Evolutionary conservation across 1,139 yeast genomes (phyloP), one percentile per base, ranked within the genome.

Genomic region (Wickerhamomyces sp.): DNA sequence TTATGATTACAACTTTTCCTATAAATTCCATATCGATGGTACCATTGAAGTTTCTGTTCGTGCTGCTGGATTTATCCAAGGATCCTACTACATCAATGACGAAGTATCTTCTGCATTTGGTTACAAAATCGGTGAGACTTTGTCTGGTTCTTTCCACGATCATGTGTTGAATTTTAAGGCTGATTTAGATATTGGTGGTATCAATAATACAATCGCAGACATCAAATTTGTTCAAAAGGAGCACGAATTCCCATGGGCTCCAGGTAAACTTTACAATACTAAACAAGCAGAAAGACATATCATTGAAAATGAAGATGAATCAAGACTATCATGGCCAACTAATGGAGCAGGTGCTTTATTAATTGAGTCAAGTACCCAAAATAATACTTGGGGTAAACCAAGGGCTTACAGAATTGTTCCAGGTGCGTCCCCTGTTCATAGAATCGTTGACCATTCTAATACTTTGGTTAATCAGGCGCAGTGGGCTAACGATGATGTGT

Each of bases 31-130:
- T 38, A 18, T 54, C 13, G 58, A 54, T 34, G 58, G 58, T 38
- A 52, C 57, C 19, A 33, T 54, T 40, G 57, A 54, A 29, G 51
- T 52, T 29, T 42, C 50, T 31, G 55, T 49, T 18, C 46, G 58
- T 37, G 57, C 57, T 26, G 57, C 58, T 29, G 58, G 58, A 39
- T 54, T 33, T 46, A 54, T 54, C 19, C 58, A 54, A 39, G 56
- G 55, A 38, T 52, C 56, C 13, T 54, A 48, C 36, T 54, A 49
- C 41, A 43, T 45, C 35, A 39, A 43, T 18, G 51, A 43, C 15
- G 44, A 50, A 16, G 53, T 48, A 10, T 46, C 40, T 10, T 16
- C 20, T 15, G 41, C 43, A 18, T 54, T 46, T 32, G 56, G 58
- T 20, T 44, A 51, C 42, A 43, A 31, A 28, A 37, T 54, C 28